Base-by-base conservation (phyloP, 2,329 filamentous ascomycete genomes). In the Mycosphaerella sp. region DNA sequence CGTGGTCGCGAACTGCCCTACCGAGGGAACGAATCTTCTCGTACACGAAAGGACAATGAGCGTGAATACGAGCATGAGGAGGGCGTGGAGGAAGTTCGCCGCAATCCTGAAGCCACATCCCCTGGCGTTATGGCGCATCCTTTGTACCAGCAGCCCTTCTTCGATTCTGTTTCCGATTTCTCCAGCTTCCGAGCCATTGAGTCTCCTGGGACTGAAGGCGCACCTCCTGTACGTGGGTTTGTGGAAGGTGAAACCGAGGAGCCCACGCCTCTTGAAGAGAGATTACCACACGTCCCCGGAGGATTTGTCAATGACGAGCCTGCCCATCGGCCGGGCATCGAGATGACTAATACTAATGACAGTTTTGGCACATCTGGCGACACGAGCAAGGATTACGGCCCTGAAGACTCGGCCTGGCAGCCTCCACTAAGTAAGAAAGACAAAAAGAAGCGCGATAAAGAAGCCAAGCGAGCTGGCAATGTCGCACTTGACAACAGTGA, bases 201-300 rank as follows among this genome's bases (percentile, higher is more conserved):
- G 34, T 68, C 68, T n/a, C 64, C 65, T 7, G 59, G 65, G 7
- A 66, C 64, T 5, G 63, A 68, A 61, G 56, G 67, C 60, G 51
- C 62, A 47, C 64, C 65, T 54, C 66, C 66, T 21, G 59, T 62
- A 9, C 66, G 57, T 26, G 70, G 69, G 14, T 72, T 72, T 57
- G 67, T 74, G 12, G 68, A 66, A 63, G 74, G 77, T 11, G 74
- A 76, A 38, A 62, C 72, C 1, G 73, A 74, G 14, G 83, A 84
- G 3, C 79, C 82, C 3, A 83, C 84, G 62, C 79, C 80, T 7
- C 59, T 71, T 9, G 76, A 72, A 57, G 74, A 76, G n/a, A 72
- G 72, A 48, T 62, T 65, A 17, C 66, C 75, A 42, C 76, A 80
- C 53, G 80, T 85, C 68, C 83, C 85, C 23, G 85, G 85, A 17